These are phyloP conservation scores for Citrus medica DNA, from an alignment of 345 rosid genomes.

Conservation along the genomic window DNA sequence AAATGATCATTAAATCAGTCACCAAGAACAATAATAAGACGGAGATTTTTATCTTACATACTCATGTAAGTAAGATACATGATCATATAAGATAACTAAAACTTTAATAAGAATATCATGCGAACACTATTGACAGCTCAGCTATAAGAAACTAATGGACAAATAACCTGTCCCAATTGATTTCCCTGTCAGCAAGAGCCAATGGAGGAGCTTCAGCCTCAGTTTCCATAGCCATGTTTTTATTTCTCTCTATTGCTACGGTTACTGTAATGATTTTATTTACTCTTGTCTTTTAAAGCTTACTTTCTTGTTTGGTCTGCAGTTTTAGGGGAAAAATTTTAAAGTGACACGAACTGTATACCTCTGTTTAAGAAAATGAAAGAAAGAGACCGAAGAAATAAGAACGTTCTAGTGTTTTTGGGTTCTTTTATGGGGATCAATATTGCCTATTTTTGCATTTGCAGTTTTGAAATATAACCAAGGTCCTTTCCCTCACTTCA, in stretches of 20 bases:
- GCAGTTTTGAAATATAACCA: no score
- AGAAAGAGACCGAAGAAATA: background rate
- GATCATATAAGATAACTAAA: no score
- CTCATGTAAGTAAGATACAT: no score
- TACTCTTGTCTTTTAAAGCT: no score
- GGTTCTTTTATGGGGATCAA: background rate
- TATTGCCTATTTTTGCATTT: no score
- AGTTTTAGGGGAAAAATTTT: background rate
- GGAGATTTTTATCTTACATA: no score
- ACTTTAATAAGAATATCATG: fast-evolving
- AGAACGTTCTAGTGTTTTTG: constrained; percentile 23
- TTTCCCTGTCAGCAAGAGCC: constrained; percentile 56
- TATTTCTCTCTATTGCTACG: background rate
- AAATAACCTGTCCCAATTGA: constrained; percentile 55
- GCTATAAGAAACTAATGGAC: background rate
- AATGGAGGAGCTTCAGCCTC: constrained; percentile 29
- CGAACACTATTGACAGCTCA: background rate
- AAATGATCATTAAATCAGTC: no score
- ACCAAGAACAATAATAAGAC: no score
- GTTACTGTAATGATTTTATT: background rate
- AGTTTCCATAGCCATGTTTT: constrained; percentile 33
- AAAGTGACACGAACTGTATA: background rate
- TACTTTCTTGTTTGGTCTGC: background rate
- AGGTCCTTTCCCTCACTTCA: background rate
- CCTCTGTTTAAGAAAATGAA: background rate